These are phyloP conservation scores for Chaetomiaceae sp. DNA, from an alignment of 2,329 filamentous ascomycete genomes.

Conservation along the genomic window DNA sequence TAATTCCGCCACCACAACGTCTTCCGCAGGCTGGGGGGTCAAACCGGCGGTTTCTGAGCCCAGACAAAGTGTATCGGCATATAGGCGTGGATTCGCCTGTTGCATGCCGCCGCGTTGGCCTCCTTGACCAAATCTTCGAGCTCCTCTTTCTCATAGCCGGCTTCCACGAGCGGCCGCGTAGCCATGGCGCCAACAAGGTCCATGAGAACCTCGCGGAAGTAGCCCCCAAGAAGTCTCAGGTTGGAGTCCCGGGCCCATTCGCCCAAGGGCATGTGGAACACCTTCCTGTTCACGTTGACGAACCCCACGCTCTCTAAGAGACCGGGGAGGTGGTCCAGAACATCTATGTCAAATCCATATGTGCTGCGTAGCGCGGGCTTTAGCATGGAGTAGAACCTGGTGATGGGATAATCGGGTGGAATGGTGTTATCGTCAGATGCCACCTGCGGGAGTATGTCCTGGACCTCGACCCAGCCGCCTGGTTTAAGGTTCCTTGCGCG, in stretches of 20 bases:
- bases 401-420: constrained; percentile 37
- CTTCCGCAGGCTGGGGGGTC: too few species aligned
- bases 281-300: constrained; percentile 37
- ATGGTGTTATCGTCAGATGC: constrained; percentile 44
- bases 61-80: constrained; percentile 41
- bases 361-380: constrained; percentile 25
- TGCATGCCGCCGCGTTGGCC: constrained; percentile 33
- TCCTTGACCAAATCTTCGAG: constrained; percentile 33
- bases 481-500: constrained; percentile 36
- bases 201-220: constrained; percentile 38
- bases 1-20: too few species aligned
- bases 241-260: constrained; percentile 41
- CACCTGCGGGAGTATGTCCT: constrained; percentile 41
- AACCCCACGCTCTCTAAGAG: constrained; percentile 40
- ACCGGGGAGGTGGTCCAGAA: constrained; percentile 31
- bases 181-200: constrained; percentile 40
- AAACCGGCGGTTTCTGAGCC: constrained; percentile 39
- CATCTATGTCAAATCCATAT: constrained; percentile 37
- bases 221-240: constrained; percentile 39
- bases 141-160: constrained; percentile 35
- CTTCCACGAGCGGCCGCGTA: constrained; percentile 38
- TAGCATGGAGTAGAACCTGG: constrained; percentile 30
- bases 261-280: constrained; percentile 43
- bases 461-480: constrained; percentile 49
- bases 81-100: constrained; percentile 39